A percentile compares a stretch with the other conserved stretches of the same genome.
Evolutionary conservation across 176 grass and related monocot genomes (phyloP).

Genomic region (Triticum aestivum): IWGSC_CS_RefSeq_v2.1 NC_057797.1:496287338-496287837

Average conservation of each 20-base stretch:
- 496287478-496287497: constrained; percentile 82
- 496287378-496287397: constrained; percentile 1
- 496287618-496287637: constrained; percentile 39
- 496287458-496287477: not conserved
- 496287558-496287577: constrained; percentile 42
- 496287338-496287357: not conserved
- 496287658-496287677: constrained; percentile 44
- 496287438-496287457: not conserved
- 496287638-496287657: constrained; percentile 32
- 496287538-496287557: constrained; percentile 66
- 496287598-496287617: constrained; percentile 15
- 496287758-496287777: constrained; percentile 6
- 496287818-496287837: constrained; percentile 31
- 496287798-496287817: constrained; percentile 16
- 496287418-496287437: constrained; percentile 3
- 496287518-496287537: constrained; percentile 67
- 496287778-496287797: constrained; percentile 6
- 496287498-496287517: constrained; percentile 70
- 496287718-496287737: constrained; percentile 6
- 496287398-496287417: not conserved
- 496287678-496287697: constrained; percentile 19
- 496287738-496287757: not conserved
- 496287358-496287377: constrained; percentile 2
- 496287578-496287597: constrained; percentile 32
- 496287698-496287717: constrained; percentile 16